Conservation (phyloP, 2,329 filamentous ascomycete genomes). For the Cephalotrichum gorgonifer region DNA sequence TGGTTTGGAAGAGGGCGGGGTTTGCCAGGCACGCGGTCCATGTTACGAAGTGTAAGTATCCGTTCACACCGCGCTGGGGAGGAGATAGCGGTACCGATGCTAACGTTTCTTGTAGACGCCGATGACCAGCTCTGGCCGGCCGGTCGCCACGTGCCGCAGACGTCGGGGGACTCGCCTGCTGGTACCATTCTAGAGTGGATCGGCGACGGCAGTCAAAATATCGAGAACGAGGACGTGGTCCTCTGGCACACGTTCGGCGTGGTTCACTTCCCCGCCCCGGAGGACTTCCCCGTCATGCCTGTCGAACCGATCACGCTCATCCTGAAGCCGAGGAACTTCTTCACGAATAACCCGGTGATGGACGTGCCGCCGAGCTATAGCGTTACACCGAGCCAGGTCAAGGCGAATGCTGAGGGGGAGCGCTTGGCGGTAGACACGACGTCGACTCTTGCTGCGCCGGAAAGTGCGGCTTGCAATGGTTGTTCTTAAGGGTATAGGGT, state of each 20-base stretch:
- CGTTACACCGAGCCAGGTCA: too few relatives aligned
- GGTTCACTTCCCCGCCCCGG: constrained; percentile 78
- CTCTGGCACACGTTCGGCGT: constrained; percentile 95
- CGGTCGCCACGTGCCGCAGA: neutral
- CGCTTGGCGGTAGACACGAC: too few relatives aligned
- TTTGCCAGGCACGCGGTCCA: constrained; percentile 82
- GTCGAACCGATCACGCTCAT: constrained; percentile 75
- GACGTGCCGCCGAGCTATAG: constrained; percentile 75
- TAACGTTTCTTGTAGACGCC: constrained; percentile 39
- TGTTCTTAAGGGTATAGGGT: too few relatives aligned
- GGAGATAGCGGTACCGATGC: neutral
- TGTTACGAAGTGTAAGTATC: constrained; percentile 70
- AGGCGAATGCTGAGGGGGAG: too few relatives aligned
- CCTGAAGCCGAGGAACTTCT: constrained; percentile 73
- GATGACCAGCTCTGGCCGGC: constrained; percentile 47
- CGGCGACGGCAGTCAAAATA: constrained; percentile 14
- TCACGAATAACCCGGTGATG: constrained; percentile 65
- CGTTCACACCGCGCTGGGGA: neutral
- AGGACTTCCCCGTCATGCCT: constrained; percentile 91
- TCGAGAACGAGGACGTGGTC: constrained; percentile 78
- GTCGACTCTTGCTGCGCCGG: too few relatives aligned
- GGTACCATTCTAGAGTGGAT: neutral
- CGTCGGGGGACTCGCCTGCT: neutral
- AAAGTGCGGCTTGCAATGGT: too few relatives aligned
- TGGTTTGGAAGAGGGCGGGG: constrained; percentile 84